These are phyloP conservation scores for Dothistroma septosporum DNA, from an alignment of 2,329 filamentous ascomycete species.

Conservation along the genomic window DNA sequence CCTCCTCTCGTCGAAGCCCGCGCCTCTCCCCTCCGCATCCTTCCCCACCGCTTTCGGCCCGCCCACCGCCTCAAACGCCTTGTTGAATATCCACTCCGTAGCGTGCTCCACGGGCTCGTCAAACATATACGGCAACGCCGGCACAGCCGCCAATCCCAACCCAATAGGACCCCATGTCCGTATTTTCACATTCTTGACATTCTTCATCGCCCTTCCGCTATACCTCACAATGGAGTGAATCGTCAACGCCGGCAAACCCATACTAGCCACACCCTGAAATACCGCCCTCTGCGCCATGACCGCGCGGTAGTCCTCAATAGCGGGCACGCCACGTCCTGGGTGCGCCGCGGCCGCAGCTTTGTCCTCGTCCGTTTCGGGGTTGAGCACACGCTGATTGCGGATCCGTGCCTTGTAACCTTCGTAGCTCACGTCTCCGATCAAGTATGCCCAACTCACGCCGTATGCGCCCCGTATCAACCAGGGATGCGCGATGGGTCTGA, in stretches of 20 bases:
- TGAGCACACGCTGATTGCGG: conserved; percentile 71
- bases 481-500: conserved; percentile 87
- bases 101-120: conserved; percentile 90
- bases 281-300: conserved; percentile 88
- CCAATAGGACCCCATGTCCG: conserved; percentile 90
- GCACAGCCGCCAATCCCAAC: conserved; percentile 62
- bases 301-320: conserved; percentile 82
- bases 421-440: conserved; percentile 82
- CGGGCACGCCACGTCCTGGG: conserved; percentile 48
- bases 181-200: conserved; percentile 68
- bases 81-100: conserved; percentile 86
- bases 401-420: conserved; percentile 95
- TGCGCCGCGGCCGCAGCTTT: conserved; percentile 13
- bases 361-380: conserved; percentile 57
- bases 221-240: conserved; percentile 92
- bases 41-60: conserved; percentile 55
- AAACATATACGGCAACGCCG: conserved; percentile 77
- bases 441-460: conserved; percentile 86
- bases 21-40: conserved; percentile 37
- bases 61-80: conserved; percentile 69
- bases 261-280: conserved; percentile 86
- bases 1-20: conserved; percentile 11
- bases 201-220: conserved; percentile 79
- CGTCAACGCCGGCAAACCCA: conserved; percentile 90
- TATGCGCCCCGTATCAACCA: conserved; percentile 78